A percentile compares a stretch with the other conserved stretches of the same genome.
Conservation (phyloP, 2,329 filamentous ascomycete genomes). For the Fusarium continuum region DNA sequence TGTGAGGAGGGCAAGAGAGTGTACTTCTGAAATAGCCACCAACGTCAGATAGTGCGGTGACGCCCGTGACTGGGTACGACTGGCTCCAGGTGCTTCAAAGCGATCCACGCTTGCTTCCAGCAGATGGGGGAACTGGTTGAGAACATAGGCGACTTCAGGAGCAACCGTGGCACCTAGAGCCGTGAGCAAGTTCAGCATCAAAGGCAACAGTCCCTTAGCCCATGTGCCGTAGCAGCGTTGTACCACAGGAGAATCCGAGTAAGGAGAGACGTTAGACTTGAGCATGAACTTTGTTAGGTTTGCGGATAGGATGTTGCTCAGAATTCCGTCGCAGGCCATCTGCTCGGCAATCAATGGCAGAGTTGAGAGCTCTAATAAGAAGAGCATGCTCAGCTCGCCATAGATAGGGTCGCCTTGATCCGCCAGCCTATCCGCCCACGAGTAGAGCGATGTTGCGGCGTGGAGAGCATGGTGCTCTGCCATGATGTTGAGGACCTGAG, state of each 20-base stretch:
- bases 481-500: slow-evolving; percentile 76
- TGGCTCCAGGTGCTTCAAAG: slow-evolving; percentile 70
- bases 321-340: slow-evolving; percentile 84
- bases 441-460: slow-evolving; percentile 87
- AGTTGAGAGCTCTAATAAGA: slow-evolving; percentile 86
- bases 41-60: slow-evolving; percentile 75
- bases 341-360: slow-evolving; percentile 86
- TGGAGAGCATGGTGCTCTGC: slow-evolving; percentile 77
- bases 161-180: slow-evolving; percentile 84
- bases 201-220: slow-evolving; percentile 85
- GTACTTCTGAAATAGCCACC: slow-evolving; percentile 77
- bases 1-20: slow-evolving; percentile 79
- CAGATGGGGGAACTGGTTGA: slow-evolving; percentile 88
- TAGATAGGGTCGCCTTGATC: slow-evolving; percentile 86
- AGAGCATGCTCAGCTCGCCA: slow-evolving; percentile 88
- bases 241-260: slow-evolving; percentile 73
- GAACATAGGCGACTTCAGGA: slow-evolving; percentile 83
- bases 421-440: slow-evolving; percentile 88
- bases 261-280: slow-evolving; percentile 76
- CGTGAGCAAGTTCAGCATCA: slow-evolving; percentile 87
- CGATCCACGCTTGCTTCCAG: slow-evolving; percentile 76
- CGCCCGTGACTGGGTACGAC: slow-evolving; percentile 59
- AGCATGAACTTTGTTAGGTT: slow-evolving; percentile 82
- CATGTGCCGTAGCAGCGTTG: slow-evolving; percentile 88
- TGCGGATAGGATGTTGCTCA: slow-evolving; percentile 81